phyloP scores from a whole-genome alignment of 495 filamentous ascomycete genomes.

The Aspergillus wentii region DNA sequence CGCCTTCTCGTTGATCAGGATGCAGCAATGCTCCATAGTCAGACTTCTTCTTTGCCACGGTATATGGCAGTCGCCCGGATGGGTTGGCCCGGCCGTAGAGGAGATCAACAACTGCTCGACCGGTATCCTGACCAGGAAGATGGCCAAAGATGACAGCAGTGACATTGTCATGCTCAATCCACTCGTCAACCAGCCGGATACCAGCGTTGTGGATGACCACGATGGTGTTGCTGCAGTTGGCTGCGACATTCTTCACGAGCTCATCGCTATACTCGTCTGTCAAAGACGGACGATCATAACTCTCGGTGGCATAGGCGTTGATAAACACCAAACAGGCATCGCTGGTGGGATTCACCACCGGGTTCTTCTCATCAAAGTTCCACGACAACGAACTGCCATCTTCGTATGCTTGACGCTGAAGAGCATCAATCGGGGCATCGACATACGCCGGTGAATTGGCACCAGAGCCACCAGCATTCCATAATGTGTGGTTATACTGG shows the following conservation, averaged over 20 bases:
- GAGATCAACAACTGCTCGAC: slow-evolving; percentile 67
- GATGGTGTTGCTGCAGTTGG: slow-evolving; percentile 49
- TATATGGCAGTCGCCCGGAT: slow-evolving; percentile 71
- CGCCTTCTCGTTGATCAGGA: slow-evolving; percentile 36
- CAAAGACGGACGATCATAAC: slow-evolving; percentile 22
- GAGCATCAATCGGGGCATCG: slow-evolving; percentile 50
- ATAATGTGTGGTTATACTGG: slow-evolving; percentile 53
- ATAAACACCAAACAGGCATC: slow-evolving; percentile 59
- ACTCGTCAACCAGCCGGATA: slow-evolving; percentile 33
- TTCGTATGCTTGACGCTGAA: slow-evolving; percentile 42
- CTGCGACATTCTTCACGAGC: slow-evolving; percentile 53
- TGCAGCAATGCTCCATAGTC: slow-evolving; percentile 55
- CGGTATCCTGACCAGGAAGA: slow-evolving; percentile 78
- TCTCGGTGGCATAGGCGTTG: slow-evolving; percentile 57
- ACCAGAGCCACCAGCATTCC: slow-evolving; percentile 59
- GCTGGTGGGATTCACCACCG: slow-evolving; percentile 34
- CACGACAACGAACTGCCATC: slow-evolving; percentile 39
- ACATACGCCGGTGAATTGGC: slow-evolving; percentile 55
- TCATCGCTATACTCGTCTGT: slow-evolving; percentile 40
- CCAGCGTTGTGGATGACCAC: slow-evolving; percentile 45
- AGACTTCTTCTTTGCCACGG: slow-evolving; percentile 66
- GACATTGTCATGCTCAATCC: slow-evolving; percentile 51
- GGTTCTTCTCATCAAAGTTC: slow-evolving; percentile 35
- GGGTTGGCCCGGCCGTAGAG: slow-evolving; percentile 69
- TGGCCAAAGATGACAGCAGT: slow-evolving; percentile 73